Evolutionary conservation across 352 stramenopile genomes (phyloP), one percentile per base, ranked within the genome.

Genomic region (Globisporangium uncinulatum): DNA sequence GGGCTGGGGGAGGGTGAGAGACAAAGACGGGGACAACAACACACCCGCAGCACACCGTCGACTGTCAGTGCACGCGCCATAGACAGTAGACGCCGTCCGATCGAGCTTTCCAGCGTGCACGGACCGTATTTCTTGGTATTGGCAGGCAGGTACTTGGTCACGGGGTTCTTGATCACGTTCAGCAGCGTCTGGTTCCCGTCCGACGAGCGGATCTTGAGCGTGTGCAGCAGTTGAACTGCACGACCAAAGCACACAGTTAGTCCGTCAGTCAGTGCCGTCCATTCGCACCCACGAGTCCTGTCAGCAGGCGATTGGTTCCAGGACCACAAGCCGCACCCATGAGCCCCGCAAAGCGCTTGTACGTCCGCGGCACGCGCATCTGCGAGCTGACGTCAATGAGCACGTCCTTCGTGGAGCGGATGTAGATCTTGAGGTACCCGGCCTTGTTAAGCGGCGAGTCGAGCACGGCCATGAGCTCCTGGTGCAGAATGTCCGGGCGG

Each of bases 371-470:
- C 66, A 99, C 97, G 49, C 98, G 90, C 73, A 99, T 98, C 66
- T 98, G 88, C 17, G 97, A 95, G 83, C 98, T 98, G 49, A 99
- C 87, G 70, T 99, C 94, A 64, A 99, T 91, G 46, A 99, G 85
- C 20, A 99, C 96, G 61, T 98, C 98, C 60, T 98, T 98, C 45
- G 74, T 87, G 34, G 96, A 99, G 49, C 92, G 78, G 62, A 99
- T 98, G 76, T 99, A 99, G 42, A 96, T 76, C 85, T 99, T 97
- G 55, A 99, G 75, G 61, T 97, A 88, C 34, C 97, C 97, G 31
- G 95, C 90, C 76, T 99, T 99, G 84, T 99, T 99, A 14, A 99
- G 73, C 32, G 98, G 98, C 69, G 91, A 98, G 82, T 99, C 97
- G 43, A 99, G 76, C 63, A 99, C 66, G 19, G 97, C 95, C 78